Conservation (phyloP, 495 filamentous ascomycete species). For the Apiosordaria backusii region DNA sequence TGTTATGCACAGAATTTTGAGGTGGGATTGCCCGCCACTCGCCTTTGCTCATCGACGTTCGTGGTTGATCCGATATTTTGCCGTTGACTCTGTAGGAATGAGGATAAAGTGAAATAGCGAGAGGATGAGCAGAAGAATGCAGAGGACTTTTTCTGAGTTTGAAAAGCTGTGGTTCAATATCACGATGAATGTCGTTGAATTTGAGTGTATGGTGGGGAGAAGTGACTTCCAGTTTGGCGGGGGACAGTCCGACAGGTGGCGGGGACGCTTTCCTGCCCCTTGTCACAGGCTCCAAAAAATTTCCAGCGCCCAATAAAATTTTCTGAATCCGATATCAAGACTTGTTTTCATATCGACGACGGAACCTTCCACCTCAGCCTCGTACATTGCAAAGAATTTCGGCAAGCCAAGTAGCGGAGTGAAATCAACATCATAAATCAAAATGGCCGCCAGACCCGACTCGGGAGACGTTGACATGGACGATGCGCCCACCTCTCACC, state of each 20-base stretch:
- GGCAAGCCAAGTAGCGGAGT: background rate
- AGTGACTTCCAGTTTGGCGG: constrained; percentile 4
- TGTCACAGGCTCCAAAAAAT: background rate
- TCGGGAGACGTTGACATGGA: constrained; percentile 51
- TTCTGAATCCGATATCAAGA: constrained; percentile 14
- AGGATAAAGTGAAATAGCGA: background rate
- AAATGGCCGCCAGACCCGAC: constrained; percentile 15
- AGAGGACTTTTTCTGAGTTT: background rate
- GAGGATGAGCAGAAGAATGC: background rate
- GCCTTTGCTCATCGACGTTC: background rate
- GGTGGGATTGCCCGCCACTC: background rate
- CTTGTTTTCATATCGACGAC: constrained; percentile 3
- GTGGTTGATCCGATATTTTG: background rate
- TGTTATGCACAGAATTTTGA: background rate
- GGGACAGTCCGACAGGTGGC: constrained; percentile 2
- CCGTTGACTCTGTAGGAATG: background rate
- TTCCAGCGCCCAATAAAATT: constrained; percentile 22
- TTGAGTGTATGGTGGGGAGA: background rate
- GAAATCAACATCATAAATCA: constrained; percentile 34
- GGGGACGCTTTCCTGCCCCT: background rate
- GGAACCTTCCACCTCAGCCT: constrained; percentile 9
- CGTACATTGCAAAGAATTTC: background rate
- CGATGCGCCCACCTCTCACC: constrained; percentile 43
- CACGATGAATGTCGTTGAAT: background rate
- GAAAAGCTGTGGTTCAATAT: background rate